Conservation (phyloP, 371 early-diverging fungal species). For the Apophysomyces elegans region DNA sequence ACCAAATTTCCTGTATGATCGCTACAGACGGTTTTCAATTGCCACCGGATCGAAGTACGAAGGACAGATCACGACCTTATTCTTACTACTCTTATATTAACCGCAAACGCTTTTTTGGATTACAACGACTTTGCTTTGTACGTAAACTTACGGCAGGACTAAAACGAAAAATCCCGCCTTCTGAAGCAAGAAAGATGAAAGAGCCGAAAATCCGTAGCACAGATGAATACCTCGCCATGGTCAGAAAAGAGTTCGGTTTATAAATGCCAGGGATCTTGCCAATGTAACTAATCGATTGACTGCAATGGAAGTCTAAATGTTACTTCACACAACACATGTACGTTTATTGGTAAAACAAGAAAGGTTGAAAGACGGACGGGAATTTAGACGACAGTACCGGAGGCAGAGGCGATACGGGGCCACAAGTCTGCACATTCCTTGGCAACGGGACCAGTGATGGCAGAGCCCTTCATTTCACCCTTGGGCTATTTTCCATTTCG, state of each 20-base stretch:
- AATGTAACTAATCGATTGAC: background rate
- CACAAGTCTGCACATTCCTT: constrained; percentile 99
- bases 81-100: background rate
- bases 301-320: background rate
- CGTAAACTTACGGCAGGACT: background rate
- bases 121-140: background rate
- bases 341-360: constrained; percentile 13
- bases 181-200: background rate
- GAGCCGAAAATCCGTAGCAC: background rate
- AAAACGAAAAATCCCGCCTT: background rate
- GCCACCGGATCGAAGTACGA: background rate
- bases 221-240: constrained; percentile 5
- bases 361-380: constrained; percentile 1
- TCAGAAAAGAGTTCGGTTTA: background rate
- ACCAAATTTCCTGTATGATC: background rate
- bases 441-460: constrained; percentile 99
- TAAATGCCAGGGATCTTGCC: background rate
- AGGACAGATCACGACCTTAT: background rate
- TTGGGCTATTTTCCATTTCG: constrained; percentile 76
- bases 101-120: background rate
- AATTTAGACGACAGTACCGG: constrained; percentile 86
- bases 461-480: constrained; percentile 99
- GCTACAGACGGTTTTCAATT: background rate
- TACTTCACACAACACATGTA: constrained; percentile 9
- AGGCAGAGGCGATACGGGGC: constrained; percentile 99